Evolutionary conservation across 441 rosid species (phyloP), one percentile per base, ranked within the genome.

Genomic region (Populus hybrid): DNA sequence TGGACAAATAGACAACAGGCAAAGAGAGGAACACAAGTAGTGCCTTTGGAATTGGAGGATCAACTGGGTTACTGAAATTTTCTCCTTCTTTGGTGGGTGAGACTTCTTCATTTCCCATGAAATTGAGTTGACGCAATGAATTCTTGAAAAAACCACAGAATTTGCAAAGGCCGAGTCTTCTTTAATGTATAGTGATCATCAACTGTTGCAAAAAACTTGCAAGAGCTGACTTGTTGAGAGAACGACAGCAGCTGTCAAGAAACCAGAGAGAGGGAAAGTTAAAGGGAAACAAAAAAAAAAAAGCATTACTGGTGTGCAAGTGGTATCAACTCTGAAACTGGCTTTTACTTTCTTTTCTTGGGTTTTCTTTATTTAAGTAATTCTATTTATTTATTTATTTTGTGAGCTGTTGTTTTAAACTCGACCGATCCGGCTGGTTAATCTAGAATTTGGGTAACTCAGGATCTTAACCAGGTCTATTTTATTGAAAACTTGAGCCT

Each of bases 101-200:
- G 28, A 3, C 64, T 61, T 83, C 82, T 78, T 85, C 85, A 69
- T 81, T 75, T 30, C 72, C 90, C 91, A 88, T 88, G 8, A 73
- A 69, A 77, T 69, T 30, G 71, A 66, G 46, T n/a, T 21, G 14
- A 64, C 57, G 46, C 57, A 64, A 69, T 24, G 28, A 77, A 72
- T 42, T 79, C 77, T 66, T 66, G 67, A 74, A 71, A 50, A 77
- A 18, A 70, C 78, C 71, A n/a, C 67, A 70, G 75, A 70, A 76
- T 65, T 46, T 32, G 28, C 68, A 73, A 59, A 69, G 34, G 18
- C 63, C 11, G 57, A 36, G 18, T 20, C 35, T 68, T 69, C 30
- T 18, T n/a, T 77, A 24, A 11, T 14, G 16, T 67, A 35, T 21
- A 38, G 9, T 9, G 18, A 67, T 21, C 34, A 73, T 21, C 36